phyloP scores from a whole-genome alignment of 2,329 filamentous ascomycete genomes.

The Pseudofabraea citricarpa region DNA sequence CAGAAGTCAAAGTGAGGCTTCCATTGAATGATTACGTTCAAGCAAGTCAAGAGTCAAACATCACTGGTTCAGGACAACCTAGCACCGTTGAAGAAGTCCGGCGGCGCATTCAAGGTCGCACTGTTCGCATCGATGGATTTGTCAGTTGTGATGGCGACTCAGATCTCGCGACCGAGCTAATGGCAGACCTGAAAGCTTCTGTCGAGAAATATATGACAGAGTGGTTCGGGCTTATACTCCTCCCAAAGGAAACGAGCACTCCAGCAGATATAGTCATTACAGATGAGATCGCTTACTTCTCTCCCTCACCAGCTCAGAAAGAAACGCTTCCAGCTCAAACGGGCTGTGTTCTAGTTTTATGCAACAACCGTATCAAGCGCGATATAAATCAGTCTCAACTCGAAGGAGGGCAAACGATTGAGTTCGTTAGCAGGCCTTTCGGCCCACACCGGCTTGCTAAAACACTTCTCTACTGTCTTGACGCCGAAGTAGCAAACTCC shows the following conservation, averaged over 20 bases:
- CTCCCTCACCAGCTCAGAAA: slow-evolving; percentile 4
- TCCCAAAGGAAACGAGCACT: not conserved
- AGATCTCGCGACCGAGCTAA: slow-evolving; percentile 8
- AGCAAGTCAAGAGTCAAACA: not conserved
- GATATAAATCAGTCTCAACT: slow-evolving; percentile 12
- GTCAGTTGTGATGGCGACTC: slow-evolving; percentile 8
- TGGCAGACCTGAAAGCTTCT: slow-evolving; percentile 12
- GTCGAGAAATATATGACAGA: slow-evolving; percentile 16
- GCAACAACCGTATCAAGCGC: slow-evolving; percentile 12
- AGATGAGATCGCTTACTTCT: slow-evolving; percentile 16
- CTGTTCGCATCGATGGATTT: slow-evolving; percentile 17
- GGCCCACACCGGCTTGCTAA: slow-evolving; percentile 21
- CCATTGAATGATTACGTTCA: slow-evolving; percentile 22
- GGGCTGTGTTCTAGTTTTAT: slow-evolving; percentile 13
- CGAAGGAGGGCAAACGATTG: slow-evolving; percentile 11
- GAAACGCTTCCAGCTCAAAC: slow-evolving; percentile 3
- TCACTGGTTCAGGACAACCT: too few relatives aligned
- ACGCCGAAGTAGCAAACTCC: slow-evolving; percentile 13
- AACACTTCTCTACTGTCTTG: slow-evolving; percentile 18
- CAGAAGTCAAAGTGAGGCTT: slow-evolving; percentile 45
- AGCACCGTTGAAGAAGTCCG: slow-evolving; percentile 1
- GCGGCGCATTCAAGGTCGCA: slow-evolving; percentile 12
- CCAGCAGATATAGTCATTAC: slow-evolving; percentile 14
- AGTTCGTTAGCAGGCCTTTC: slow-evolving; percentile 19
- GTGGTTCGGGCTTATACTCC: slow-evolving; percentile 15